Evolutionary conservation across 1,284 basidiomycete genomes (phyloP).

Genomic region (Ceratobasidium sp.): DNA sequence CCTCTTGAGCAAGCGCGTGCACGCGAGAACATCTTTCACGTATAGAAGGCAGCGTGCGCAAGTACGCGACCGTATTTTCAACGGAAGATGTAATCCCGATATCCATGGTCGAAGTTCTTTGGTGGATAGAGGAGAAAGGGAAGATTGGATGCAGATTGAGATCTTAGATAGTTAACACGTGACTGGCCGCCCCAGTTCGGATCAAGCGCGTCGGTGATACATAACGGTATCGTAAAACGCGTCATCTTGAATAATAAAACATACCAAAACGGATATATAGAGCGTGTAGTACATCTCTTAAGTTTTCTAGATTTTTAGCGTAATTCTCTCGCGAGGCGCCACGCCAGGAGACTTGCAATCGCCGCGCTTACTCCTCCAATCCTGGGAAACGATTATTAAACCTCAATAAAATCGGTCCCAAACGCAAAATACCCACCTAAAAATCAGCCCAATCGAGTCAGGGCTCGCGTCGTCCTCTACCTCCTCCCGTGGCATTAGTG

Average conservation of each 20-base stretch:
- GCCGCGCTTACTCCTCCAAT: slow-evolving; percentile 80
- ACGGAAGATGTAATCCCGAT: slow-evolving; percentile 14
- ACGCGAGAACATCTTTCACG: slow-evolving; percentile 87
- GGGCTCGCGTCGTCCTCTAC: slow-evolving; percentile 57
- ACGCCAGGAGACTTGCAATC: slow-evolving; percentile 78
- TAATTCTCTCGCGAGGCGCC: slow-evolving; percentile 67
- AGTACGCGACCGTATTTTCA: slow-evolving; percentile 68
- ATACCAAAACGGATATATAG: background rate
- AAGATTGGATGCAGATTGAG: background rate
- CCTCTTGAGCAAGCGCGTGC: slow-evolving; percentile 79
- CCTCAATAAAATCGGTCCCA: slow-evolving; percentile 27
- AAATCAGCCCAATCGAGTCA: slow-evolving; percentile 83
- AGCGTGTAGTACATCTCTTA: background rate
- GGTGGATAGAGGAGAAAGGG: background rate
- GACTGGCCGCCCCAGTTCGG: slow-evolving; percentile 17
- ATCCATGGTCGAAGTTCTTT: slow-evolving; percentile 26
- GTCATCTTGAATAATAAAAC: no score
- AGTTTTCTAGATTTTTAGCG: slow-evolving; percentile 8
- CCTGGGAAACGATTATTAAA: slow-evolving; percentile 53
- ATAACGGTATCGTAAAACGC: no score
- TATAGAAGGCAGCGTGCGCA: slow-evolving; percentile 89
- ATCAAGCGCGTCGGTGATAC: slow-evolving; percentile 6
- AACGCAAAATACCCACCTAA: slow-evolving; percentile 67
- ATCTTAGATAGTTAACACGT: slow-evolving; percentile 33
- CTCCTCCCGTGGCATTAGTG: slow-evolving; percentile 44